Conservation (phyloP, 2,329 filamentous ascomycete genomes). For the Colletotrichum cordylinicola region DNA sequence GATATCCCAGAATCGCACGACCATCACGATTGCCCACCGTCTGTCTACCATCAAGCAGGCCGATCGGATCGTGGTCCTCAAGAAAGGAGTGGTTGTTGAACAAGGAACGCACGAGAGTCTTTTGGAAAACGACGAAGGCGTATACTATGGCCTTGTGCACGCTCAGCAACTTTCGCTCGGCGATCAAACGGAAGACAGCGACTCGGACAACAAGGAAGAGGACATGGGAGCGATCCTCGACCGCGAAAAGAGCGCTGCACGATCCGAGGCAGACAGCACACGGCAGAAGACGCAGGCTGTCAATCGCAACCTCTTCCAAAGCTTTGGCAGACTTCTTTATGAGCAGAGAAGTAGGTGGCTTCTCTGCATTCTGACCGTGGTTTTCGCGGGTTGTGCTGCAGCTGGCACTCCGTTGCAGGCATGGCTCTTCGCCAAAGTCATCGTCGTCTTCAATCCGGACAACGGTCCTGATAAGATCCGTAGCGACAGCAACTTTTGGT, state of each 20-base stretch:
- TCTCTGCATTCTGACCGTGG: conserved; percentile 54
- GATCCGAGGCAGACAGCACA: conserved; percentile 35
- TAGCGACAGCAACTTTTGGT: conserved; percentile 63
- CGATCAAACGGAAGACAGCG: conserved; percentile 44
- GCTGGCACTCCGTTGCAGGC: conserved; percentile 57
- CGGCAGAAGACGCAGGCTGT: conserved; percentile 37
- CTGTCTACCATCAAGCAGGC: conserved; percentile 79
- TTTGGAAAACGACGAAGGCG: conserved; percentile 61
- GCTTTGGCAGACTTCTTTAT: conserved; percentile 61
- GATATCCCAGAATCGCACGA: conserved; percentile 68
- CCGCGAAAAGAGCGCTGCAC: conserved; percentile 51
- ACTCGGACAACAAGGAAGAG: conserved; percentile 43
- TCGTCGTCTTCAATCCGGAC: conserved; percentile 52
- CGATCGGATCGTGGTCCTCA: conserved; percentile 79
- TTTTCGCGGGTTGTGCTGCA: conserved; percentile 49
- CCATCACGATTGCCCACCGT: conserved; percentile 77
- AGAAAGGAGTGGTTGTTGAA: conserved; percentile 74
- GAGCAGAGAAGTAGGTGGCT: conserved; percentile 60
- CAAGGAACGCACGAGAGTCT: conserved; percentile 78
- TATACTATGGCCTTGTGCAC: conserved; percentile 72
- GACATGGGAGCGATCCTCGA: conserved; percentile 43
- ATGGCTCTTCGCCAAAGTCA: conserved; percentile 59
- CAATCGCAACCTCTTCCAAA: conserved; percentile 51
- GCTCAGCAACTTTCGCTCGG: conserved; percentile 65
- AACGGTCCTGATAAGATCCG: conserved; percentile 35